Conservation (phyloP, 768 basidiomycete genomes). For the Gymnopilus dilepis region DNA sequence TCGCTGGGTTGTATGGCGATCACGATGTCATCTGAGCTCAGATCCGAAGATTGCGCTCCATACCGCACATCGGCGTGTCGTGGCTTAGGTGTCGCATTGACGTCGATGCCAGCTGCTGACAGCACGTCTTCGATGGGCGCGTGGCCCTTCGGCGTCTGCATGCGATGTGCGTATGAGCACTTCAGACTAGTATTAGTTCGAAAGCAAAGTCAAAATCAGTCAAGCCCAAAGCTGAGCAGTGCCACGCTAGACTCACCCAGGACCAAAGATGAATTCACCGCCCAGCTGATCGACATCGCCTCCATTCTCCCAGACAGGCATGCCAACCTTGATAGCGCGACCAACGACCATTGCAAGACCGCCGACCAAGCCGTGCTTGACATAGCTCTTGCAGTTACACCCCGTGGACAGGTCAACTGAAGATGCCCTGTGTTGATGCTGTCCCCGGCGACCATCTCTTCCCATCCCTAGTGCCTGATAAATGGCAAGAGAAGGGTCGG, state of each 20-base stretch:
- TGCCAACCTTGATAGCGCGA: conserved; percentile 71
- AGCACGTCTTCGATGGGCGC: conserved; percentile 75
- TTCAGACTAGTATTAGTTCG: conserved; percentile 51
- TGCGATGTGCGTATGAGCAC: conserved; percentile 82
- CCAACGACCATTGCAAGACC: conserved; percentile 78
- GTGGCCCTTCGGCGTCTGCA: conserved; percentile 78
- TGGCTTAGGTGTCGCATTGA: not conserved
- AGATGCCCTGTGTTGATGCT: not conserved
- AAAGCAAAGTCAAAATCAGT: too few relatives aligned
- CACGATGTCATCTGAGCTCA: not conserved
- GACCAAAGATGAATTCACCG: conserved; percentile 78
- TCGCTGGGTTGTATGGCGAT: not conserved
- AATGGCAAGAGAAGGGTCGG: conserved; percentile 72
- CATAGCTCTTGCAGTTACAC: conserved; percentile 49
- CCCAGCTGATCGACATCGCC: conserved; percentile 83
- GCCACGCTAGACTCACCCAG: conserved; percentile 40
- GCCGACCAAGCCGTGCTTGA: conserved; percentile 65
- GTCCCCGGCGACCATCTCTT: conserved; percentile 25
- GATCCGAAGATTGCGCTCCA: not conserved
- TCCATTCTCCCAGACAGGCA: conserved; percentile 84
- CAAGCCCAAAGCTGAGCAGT: too few relatives aligned
- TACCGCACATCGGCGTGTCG: not conserved
- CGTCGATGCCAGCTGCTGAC: conserved; percentile 21
- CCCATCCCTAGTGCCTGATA: conserved; percentile 81
- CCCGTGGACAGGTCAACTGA: not conserved